Evolutionary conservation across 1,139 yeast genomes (phyloP).

Genomic region (Candida buenavistaensis): DNA sequence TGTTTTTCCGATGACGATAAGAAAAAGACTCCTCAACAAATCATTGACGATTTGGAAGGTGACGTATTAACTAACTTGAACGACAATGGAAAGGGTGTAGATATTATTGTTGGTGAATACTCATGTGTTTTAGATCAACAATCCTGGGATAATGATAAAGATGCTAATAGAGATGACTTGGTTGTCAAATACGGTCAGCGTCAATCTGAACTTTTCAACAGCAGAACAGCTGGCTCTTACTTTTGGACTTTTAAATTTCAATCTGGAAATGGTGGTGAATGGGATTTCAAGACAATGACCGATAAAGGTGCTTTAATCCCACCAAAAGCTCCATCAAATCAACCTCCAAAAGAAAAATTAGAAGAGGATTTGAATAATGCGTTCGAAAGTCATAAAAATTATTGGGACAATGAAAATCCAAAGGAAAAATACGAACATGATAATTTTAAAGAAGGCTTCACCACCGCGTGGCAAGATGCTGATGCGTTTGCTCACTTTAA

Average conservation of each 20-base stretch:
- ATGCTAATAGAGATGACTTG: constrained; percentile 39
- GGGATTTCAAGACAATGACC: constrained; percentile 86
- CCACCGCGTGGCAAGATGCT: constrained; percentile 73
- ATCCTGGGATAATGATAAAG: constrained; percentile 64
- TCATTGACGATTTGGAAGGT: constrained; percentile 55
- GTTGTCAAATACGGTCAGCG: constrained; percentile 40
- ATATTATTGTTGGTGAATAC: constrained; percentile 83
- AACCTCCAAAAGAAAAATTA: constrained; percentile 44
- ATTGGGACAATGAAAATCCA: constrained; percentile 66
- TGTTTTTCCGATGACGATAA: constrained; percentile 81
- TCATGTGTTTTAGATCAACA: constrained; percentile 81
- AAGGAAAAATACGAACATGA: constrained; percentile 74
- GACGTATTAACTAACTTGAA: constrained; percentile 54
- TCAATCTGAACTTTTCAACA: constrained; percentile 43
- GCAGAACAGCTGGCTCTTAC: constrained; percentile 64
- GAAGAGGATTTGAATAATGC: constrained; percentile 41
- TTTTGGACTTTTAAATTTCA: constrained; percentile 93
- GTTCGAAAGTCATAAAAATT: constrained; percentile 50
- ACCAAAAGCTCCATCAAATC: constrained; percentile 21
- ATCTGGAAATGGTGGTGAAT: constrained; percentile 91
- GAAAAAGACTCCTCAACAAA: constrained; percentile 60
- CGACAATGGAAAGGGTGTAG: constrained; percentile 53
- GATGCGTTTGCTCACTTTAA: constrained; percentile 64
- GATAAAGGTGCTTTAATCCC: constrained; percentile 57
- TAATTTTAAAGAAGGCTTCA: constrained; percentile 76